A percentile compares a stretch with the other conserved stretches of the same genome.
Evolutionary conservation across 208 protist genomes (phyloP).

Genomic region (Acanthamoeba rhysodes): DNA sequence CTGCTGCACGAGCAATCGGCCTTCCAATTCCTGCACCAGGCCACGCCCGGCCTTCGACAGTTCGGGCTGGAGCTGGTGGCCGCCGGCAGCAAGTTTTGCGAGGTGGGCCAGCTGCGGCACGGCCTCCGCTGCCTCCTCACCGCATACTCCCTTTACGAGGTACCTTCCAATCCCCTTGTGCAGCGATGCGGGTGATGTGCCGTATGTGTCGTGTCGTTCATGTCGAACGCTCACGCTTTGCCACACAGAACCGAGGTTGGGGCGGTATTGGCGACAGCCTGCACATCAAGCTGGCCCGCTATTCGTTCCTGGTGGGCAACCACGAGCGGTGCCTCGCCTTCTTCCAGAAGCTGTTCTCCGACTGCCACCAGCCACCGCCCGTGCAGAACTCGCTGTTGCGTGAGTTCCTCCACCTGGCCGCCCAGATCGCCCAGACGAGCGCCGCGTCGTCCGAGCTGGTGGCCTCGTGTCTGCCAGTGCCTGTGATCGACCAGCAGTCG

Average conservation of each 20-base stretch:
- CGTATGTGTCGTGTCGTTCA: not conserved
- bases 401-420: constrained; percentile 24
- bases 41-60: not conserved
- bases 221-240: not conserved
- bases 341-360: constrained; percentile 38
- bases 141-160: constrained; percentile 43
- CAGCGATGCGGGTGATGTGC: no score
- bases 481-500: constrained; percentile 12
- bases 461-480: constrained; percentile 27
- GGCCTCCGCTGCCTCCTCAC: constrained; percentile 19
- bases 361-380: constrained; percentile 29
- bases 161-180: not conserved
- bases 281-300: constrained; percentile 28
- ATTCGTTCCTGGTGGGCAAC: constrained; percentile 26
- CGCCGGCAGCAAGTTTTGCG: constrained; percentile 6
- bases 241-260: constrained; percentile 31
- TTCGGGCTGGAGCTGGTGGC: constrained; percentile 43
- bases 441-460: not conserved
- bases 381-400: not conserved
- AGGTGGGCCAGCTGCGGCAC: constrained; percentile 6
- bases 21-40: constrained; percentile 28
- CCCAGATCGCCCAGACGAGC: not conserved
- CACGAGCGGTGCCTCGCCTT: constrained; percentile 1
- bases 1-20: constrained; percentile 32
- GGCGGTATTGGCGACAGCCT: constrained; percentile 26